A percentile compares a stretch with the other conserved stretches of the same genome.
Conservation (phyloP, 805 yeast species). For the Spencermartinsiella europaea region DNA sequence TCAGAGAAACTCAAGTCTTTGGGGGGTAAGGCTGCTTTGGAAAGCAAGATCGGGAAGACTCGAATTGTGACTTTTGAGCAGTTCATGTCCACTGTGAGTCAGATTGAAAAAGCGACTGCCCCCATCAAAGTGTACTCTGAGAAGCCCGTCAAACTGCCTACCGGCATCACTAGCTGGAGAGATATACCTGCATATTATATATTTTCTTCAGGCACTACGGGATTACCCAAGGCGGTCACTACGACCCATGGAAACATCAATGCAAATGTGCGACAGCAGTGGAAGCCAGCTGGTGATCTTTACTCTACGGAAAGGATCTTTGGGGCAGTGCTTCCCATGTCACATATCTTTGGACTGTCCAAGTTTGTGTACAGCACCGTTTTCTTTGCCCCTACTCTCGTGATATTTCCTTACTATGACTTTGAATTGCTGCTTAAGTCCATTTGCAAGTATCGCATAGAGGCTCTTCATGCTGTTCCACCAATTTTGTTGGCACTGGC, state of each 20-base stretch:
- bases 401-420: conserved; percentile 31
- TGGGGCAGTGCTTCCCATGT: conserved; percentile 33
- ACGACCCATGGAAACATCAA: conserved; percentile 53
- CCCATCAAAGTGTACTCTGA: too few species aligned
- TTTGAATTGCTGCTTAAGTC: conserved; percentile 25
- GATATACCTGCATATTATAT: conserved; percentile 24
- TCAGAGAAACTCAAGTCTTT: conserved; percentile 22
- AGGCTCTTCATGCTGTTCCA: conserved; percentile 38
- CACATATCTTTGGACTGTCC: conserved; percentile 32
- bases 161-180: not conserved
- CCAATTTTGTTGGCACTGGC: conserved; percentile 43
- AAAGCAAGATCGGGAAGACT: not conserved
- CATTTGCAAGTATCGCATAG: conserved; percentile 30
- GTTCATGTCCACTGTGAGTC: not conserved
- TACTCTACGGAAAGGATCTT: conserved; percentile 17
- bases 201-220: conserved; percentile 36
- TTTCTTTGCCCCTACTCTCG: conserved; percentile 19
- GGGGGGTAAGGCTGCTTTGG: not conserved
- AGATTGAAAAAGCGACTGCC: not conserved
- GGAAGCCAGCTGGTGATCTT: conserved; percentile 1
- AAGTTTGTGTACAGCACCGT: conserved; percentile 25
- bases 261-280: conserved; percentile 30
- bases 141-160: not conserved
- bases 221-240: conserved; percentile 75
- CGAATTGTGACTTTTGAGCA: conserved; percentile 5